Evolutionary conservation across 1,139 yeast species (phyloP).

Genomic region (Candida neerlandica): DNA sequence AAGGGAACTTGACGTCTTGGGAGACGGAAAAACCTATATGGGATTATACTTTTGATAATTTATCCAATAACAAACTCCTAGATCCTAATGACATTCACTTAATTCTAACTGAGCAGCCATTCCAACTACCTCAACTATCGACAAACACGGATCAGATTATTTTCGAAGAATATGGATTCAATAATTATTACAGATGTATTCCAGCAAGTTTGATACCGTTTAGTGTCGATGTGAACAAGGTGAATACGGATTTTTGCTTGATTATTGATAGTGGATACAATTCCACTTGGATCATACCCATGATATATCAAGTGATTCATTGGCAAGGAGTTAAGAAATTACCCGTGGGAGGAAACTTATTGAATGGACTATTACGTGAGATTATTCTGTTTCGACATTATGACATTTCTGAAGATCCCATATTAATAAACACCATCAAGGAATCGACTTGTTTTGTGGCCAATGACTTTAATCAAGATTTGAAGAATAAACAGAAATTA

Average conservation of each 20-base stretch:
- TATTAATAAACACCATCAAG: conserved; percentile 81
- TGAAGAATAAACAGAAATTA: conserved; percentile 36
- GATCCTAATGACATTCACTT: conserved; percentile 55
- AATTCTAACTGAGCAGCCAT: conserved; percentile 75
- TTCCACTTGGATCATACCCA: conserved; percentile 86
- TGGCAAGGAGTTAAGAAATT: conserved; percentile 78
- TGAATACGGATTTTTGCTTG: conserved; percentile 61
- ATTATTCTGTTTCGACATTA: conserved; percentile 88
- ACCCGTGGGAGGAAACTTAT: conserved; percentile 81
- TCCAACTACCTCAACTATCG: conserved; percentile 80
- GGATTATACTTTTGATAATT: conserved; percentile 66
- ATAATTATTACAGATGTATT: conserved; percentile 60
- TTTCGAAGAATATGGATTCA: conserved; percentile 91
- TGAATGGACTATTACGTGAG: conserved; percentile 83
- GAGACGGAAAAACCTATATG: conserved; percentile 89
- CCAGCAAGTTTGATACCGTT: conserved; percentile 77
- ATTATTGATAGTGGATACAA: conserved; percentile 89
- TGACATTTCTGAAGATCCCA: conserved; percentile 90
- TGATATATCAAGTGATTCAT: conserved; percentile 74
- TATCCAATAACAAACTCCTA: conserved; percentile 30
- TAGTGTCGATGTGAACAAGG: conserved; percentile 28
- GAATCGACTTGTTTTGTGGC: conserved; percentile 73
- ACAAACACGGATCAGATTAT: conserved; percentile 88
- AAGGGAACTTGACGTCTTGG: conserved; percentile 91
- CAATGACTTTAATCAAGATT: conserved; percentile 59